Evolutionary conservation across 176 grass and related monocot species (phyloP).

Genomic region (Eragrostis nindensis): DNA sequence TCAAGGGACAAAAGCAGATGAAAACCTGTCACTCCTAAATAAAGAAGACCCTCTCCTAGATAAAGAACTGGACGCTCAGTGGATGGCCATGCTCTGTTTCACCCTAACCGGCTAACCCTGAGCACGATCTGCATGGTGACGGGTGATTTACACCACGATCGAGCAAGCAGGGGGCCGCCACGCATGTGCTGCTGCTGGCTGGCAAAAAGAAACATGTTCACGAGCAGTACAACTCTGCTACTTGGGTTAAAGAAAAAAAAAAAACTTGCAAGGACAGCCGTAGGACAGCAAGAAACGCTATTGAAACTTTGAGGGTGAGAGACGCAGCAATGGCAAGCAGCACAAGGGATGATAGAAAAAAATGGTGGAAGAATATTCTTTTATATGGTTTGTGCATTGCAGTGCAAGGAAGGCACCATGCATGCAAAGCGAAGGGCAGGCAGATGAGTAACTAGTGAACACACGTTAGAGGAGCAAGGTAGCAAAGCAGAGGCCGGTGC

Average conservation of each 20-base stretch:
- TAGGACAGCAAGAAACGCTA: background rate
- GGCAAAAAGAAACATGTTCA: conserved; percentile 28
- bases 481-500: conserved; percentile 32
- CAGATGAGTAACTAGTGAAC: background rate
- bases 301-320: background rate
- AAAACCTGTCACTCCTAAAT: background rate
- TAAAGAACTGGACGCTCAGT: background rate
- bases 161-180: background rate
- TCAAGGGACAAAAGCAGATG: background rate
- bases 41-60: background rate
- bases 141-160: conserved; percentile 23
- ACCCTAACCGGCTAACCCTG: background rate
- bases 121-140: background rate
- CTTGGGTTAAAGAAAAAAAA: background rate
- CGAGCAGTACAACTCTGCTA: background rate
- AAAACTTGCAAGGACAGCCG: background rate
- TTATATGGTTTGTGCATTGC: conserved; percentile 1
- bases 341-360: conserved; percentile 3
- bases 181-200: conserved; percentile 35
- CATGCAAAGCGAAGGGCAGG: background rate
- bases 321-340: background rate
- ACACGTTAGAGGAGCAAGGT: conserved; percentile 12
- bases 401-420: conserved; percentile 35
- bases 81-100: background rate
- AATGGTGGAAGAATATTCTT: background rate